Base-by-base conservation (phyloP, 306 rosid genomes). In the Vigna hirtella region DNA sequence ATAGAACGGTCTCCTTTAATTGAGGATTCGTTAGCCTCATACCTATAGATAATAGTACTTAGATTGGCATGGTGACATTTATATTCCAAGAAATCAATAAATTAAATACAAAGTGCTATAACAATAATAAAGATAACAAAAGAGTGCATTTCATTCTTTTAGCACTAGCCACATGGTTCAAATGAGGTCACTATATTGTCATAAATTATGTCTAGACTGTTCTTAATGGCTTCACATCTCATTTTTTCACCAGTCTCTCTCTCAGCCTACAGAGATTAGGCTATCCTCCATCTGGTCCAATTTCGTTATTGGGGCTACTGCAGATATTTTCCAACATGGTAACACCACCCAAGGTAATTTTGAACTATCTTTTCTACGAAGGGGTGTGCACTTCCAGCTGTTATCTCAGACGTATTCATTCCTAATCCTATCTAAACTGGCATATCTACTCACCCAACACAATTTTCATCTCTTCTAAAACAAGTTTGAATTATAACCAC, bases 41-140 rank as follows among this genome's bases (percentile, higher is more conserved):
- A 70, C 64, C 58, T 5, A 61, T 30, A 20, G 52, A 17, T 43
- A 59, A 17, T 43, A 59, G 17, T 56, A 45, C 20, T 64, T 63
- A 65, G 57, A 65, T 16, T 34, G 65, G 56, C 52, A 73, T 9
- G 20, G 36, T 26, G 51, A 51, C 64, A 59, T 63, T 67, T 66
- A 43, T 59, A 9, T 40, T 55, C 65, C 56, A 71, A 55, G 24
- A 61, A 55, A 56, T 52, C 52, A 51, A 20, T 61, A 59, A 32
- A 36, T 57, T 55, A 55, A 34, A 70, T 17, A 61, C 17, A 58
- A 58, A 58, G 26, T 55, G 20, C 2, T 17, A 52, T 2, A 10
- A 26, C 4, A 58, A 58, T 58, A 51, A 2, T 6, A 58, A 58
- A 58, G 9, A 24, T 58, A 26, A 12, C 38, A 58, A 26, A 8